Evolutionary conservation across 495 filamentous ascomycete species (phyloP), one percentile per base, ranked within the genome.

Genomic region (Trichoderma erinaceum): DNA sequence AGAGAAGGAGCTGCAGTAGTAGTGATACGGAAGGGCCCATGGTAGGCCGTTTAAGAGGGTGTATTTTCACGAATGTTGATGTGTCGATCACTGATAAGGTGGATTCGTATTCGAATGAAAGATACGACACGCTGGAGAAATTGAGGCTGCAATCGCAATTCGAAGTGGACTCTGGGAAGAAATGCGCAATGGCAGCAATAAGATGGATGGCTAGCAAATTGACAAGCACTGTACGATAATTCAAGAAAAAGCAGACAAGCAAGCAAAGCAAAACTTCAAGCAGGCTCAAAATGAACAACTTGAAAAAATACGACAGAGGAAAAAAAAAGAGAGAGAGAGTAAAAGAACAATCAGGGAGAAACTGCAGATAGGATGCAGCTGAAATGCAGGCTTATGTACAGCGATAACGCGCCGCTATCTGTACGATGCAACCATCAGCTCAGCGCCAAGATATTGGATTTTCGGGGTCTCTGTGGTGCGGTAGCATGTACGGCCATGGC

Each of bases 1-100:
- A 29, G 38, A 44, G 10, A 56, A 67, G 68, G 65, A 63, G 11
- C 1, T 41, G 50, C 35, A 67, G 41, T 38, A 67, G 43, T 21
- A 69, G 41, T 50, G 61, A 13, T 21, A 67, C n/a, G 25, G 66
- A 21, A 43, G 4, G 29, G 38, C 15, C 41, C 13, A 35, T 65
- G 64, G 15, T n/a, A 15, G 25, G 10, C 44, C 3, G n/a, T 32
- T 18, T 29, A 4, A 16, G 29, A 4, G 25, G 21, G 48, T 52
- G 16, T 50, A n/a, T 50, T 46, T 10, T 29, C 23, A 29, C 29
- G 4, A 4, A 29, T 29, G 29, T 29, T 29, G 35, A 38, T 38
- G 35, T 2, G 7, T 38, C 35, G 16, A 29, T 61, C n/a, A 23
- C 50, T 11, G 16, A 16, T 63, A 21, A 10, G 11, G 15, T 4